These are phyloP conservation scores for Paratinospora sagittata DNA, from an alignment of 164 flowering plant species.

Conservation along the genomic window DNA sequence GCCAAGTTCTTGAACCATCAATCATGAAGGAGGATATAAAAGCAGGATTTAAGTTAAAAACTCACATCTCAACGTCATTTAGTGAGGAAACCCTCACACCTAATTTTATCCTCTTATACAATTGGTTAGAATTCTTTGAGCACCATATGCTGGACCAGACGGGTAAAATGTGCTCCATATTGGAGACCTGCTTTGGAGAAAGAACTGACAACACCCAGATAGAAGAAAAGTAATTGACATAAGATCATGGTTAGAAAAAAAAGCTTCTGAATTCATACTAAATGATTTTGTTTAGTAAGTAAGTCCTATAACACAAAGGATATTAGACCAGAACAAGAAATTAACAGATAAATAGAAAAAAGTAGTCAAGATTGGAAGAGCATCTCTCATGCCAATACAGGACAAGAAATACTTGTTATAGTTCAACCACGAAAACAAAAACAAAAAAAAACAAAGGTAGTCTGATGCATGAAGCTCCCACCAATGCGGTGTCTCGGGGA, in stretches of 20 bases:
- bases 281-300: not conserved
- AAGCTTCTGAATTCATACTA: not conserved
- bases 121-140: conserved; percentile 26
- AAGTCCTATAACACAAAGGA: not conserved
- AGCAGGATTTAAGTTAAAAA: conserved; percentile 9
- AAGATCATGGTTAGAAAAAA: not conserved
- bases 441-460: too few species aligned
- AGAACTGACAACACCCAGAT: conserved; percentile 58
- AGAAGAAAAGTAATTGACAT: conserved; percentile 4
- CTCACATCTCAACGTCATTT: conserved; percentile 59
- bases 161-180: conserved; percentile 81
- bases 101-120: conserved; percentile 39
- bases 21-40: not conserved
- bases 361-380: too few species aligned
- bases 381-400: conserved; percentile 1
- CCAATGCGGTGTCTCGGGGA: too few species aligned
- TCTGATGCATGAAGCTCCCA: too few species aligned
- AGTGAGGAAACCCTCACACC: conserved; percentile 78
- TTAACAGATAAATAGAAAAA: too few species aligned
- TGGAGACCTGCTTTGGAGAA: conserved; percentile 73
- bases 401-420: not conserved
- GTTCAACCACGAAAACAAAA: not conserved
- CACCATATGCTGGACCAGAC: conserved; percentile 46
- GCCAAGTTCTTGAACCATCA: conserved; percentile 6
- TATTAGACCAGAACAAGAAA: not conserved